Evolutionary conservation across 148 eudicot genomes (phyloP), one percentile per base, ranked within the genome.

Genomic region (Rhododendron griersonianum): DNA sequence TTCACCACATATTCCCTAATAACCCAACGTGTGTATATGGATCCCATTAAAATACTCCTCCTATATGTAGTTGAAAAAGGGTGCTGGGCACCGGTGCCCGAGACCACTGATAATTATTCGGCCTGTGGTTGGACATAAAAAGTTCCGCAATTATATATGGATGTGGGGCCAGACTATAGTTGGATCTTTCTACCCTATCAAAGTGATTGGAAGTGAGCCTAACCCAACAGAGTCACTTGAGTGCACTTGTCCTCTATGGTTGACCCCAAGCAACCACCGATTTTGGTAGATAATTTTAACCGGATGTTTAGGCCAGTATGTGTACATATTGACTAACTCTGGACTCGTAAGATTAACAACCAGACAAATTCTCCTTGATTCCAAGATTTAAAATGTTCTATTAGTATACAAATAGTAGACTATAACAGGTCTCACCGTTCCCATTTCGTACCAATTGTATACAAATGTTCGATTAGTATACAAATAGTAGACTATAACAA

Each of bases 241-340:
- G 23, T 79, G 65, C 23, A 1, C 76, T 55, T 59, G 33, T 59
- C 73, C 61, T 59, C 15, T 5, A 11, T n/a, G 44, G 51, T 82
- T 82, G 75, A 61, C 84, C 35, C 6, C 15, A 25, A 55, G 61
- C 61, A 67, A 67, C 74, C 74, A 25, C 73, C 25, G 11, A 23
- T 13, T 7, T 23, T 21, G 69, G 28, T 63, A 19, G 69, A 8
- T 6, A 16, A 57, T 4, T 57, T 57, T 19, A 19, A 59, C 8
- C 9, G 14, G 55, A 51, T 51, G 16, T 13, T 51, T 51, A 1
- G 4, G 4, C 0, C 0, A 47, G 0, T 7, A 9, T 47, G 2
- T 1, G 0, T 13, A 51, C 16, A 50, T 9, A 0, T 2, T 2
- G 1, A 51, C 0, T 51, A 51, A 11, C 0, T 51, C 15, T 2